A percentile compares a stretch with the other conserved stretches of the same genome.
phyloP scores from a whole-genome alignment of 2,329 filamentous ascomycete species.

The Trichoderma atroviride region DNA sequence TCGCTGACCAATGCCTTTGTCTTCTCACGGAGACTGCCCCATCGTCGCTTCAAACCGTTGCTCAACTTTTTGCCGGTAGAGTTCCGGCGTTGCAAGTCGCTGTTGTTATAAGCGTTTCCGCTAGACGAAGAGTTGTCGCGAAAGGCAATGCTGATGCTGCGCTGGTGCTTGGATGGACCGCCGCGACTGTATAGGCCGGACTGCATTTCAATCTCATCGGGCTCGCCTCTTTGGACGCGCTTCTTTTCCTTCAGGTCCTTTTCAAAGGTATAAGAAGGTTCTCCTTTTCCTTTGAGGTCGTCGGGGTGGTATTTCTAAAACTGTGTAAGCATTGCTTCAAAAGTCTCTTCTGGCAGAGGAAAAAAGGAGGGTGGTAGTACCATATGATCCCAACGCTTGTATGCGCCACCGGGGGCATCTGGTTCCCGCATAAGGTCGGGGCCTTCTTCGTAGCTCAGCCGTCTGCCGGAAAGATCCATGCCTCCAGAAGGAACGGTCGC shows the following conservation, averaged over 20 bases:
- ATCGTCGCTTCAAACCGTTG: slow-evolving; percentile 56
- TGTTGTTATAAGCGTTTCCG: slow-evolving; percentile 12
- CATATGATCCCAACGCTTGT: slow-evolving; percentile 72
- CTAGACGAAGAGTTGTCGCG: not conserved
- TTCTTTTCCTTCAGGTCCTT: slow-evolving; percentile 64
- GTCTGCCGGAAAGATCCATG: slow-evolving; percentile 66
- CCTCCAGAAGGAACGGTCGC: slow-evolving; percentile 75
- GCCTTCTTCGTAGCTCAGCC: slow-evolving; percentile 83
- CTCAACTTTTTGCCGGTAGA: slow-evolving; percentile 50
- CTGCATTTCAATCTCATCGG: slow-evolving; percentile 22
- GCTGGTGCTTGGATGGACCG: slow-evolving; percentile 41
- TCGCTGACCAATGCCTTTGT: slow-evolving; percentile 14
- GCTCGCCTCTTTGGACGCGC: slow-evolving; percentile 33
- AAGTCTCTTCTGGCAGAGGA: too few relatives aligned
- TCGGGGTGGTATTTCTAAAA: slow-evolving; percentile 68
- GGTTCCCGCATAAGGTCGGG: slow-evolving; percentile 78
- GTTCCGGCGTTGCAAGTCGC: slow-evolving; percentile 42
- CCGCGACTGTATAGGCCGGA: slow-evolving; percentile 14
- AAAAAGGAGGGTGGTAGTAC: slow-evolving; percentile 54
- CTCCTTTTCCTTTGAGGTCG: slow-evolving; percentile 81
- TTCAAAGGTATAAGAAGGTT: slow-evolving; percentile 73
- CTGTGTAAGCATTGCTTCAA: slow-evolving; percentile 4
- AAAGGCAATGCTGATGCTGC: slow-evolving; percentile 48
- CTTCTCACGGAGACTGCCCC: slow-evolving; percentile 55
- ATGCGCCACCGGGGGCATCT: slow-evolving; percentile 70